A percentile compares a stretch with the other conserved stretches of the same genome.
These are phyloP conservation scores for Aegilops bicornis DNA, from an alignment of 176 grass and related monocot species.

Conservation along the genomic window DNA sequence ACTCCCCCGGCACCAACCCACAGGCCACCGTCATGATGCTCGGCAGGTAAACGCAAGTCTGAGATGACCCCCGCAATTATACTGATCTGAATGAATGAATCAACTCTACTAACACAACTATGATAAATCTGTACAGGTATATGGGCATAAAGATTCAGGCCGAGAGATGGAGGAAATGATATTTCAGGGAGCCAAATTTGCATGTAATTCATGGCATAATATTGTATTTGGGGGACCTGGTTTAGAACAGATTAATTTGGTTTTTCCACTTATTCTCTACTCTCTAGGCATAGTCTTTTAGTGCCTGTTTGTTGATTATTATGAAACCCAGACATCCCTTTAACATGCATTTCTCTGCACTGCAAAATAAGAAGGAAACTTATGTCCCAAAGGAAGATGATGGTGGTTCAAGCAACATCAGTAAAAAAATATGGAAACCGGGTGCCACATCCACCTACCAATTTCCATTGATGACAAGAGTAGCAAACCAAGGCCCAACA, in stretches of 20 bases:
- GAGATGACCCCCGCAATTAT: neutral
- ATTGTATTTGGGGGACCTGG: constrained; percentile 1
- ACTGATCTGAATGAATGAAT: neutral
- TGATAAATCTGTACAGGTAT: constrained; percentile 44
- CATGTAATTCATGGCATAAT: neutral
- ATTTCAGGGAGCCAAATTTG: neutral
- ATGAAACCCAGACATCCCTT: neutral
- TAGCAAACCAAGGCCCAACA: neutral
- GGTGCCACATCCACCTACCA: neutral
- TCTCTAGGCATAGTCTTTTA: neutral
- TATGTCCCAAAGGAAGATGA: neutral
- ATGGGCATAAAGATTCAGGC: constrained; percentile 76
- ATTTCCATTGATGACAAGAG: neutral
- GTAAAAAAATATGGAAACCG: neutral
- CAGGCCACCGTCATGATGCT: constrained; percentile 98
- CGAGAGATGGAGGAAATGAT: constrained; percentile 51
- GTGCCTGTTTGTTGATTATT: constrained; percentile 20
- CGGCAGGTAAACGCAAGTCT: constrained; percentile 52
- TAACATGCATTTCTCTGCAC: constrained; percentile 13
- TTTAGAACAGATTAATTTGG: constrained; percentile 27
- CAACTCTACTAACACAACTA: neutral
- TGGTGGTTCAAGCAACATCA: neutral
- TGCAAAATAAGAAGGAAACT: neutral
- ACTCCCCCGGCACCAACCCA: constrained; percentile 80
- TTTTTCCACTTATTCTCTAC: neutral